These are phyloP conservation scores for Coprinopsis strossmayeri DNA, from an alignment of 768 basidiomycete genomes.

Conservation along the genomic window DNA sequence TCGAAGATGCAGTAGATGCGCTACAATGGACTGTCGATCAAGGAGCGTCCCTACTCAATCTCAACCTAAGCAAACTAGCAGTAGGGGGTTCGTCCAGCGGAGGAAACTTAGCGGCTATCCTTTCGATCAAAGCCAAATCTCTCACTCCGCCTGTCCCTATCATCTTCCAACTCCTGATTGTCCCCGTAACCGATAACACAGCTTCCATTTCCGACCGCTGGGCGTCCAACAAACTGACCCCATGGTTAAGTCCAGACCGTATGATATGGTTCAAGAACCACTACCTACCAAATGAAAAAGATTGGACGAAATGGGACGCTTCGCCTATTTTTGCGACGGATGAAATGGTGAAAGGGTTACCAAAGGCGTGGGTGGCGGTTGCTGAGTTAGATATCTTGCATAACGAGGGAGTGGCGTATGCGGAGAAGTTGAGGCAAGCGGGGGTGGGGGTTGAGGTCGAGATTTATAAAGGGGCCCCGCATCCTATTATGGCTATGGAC, in stretches of 20 bases:
- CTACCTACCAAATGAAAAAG: slow-evolving; percentile 58
- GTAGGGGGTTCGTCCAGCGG: slow-evolving; percentile 76
- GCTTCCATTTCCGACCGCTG: slow-evolving; percentile 43
- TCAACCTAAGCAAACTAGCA: slow-evolving; percentile 50
- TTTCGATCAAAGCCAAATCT: slow-evolving; percentile 65
- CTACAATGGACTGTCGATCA: slow-evolving; percentile 53
- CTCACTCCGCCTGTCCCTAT: slow-evolving; percentile 44
- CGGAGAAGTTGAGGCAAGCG: slow-evolving; percentile 42
- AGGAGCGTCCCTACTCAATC: slow-evolving; percentile 37
- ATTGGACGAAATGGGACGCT: slow-evolving; percentile 52
- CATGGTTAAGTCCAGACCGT: slow-evolving; percentile 52
- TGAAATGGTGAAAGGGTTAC: slow-evolving; percentile 41
- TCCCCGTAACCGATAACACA: slow-evolving; percentile 72
- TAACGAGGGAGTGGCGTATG: slow-evolving; percentile 62
- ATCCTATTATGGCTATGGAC: slow-evolving; percentile 73
- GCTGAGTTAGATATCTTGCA: slow-evolving; percentile 61
- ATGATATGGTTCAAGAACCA: slow-evolving; percentile 73
- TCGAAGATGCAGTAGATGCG: slow-evolving; percentile 64
- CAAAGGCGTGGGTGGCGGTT: slow-evolving; percentile 57
- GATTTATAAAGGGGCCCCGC: slow-evolving; percentile 59
- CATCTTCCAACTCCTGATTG: slow-evolving; percentile 57
- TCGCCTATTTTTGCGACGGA: slow-evolving; percentile 68
- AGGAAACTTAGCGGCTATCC: slow-evolving; percentile 61
- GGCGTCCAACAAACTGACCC: slow-evolving; percentile 49
- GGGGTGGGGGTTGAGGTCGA: slow-evolving; percentile 50